Percentiles rank a stretch among this genome's conserved stretches.
phyloP scores from a whole-genome alignment of 2,329 filamentous ascomycete species.

The Laburnicola sp. region DNA sequence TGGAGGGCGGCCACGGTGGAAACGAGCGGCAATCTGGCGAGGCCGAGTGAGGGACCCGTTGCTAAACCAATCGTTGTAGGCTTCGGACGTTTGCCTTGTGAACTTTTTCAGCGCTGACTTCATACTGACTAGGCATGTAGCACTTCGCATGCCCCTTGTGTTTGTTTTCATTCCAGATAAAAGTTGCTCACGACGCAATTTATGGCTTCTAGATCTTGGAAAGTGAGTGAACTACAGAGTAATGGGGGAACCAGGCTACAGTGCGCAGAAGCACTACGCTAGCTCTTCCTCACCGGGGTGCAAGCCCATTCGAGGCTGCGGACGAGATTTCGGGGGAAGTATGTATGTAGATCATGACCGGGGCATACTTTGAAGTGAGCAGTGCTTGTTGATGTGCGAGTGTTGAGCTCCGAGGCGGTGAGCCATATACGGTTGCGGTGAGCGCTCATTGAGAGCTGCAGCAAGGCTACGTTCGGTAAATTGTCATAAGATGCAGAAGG shows the following conservation, averaged over 20 bases:
- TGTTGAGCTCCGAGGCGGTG: constrained; percentile 4
- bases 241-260: background rate
- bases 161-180: background rate
- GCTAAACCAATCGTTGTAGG: constrained; percentile 4
- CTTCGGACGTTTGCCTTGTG: constrained; percentile 9
- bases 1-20: background rate
- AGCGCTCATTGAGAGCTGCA: background rate
- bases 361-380: background rate
- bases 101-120: constrained; percentile 4
- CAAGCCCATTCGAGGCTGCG: background rate
- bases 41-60: constrained; percentile 1
- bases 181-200: background rate
- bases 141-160: background rate
- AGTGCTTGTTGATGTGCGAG: background rate
- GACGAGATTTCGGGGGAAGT: background rate
- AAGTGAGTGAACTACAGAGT: background rate
- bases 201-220: background rate
- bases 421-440: background rate
- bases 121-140: background rate
- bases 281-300: constrained; percentile 4
- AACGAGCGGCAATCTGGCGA: background rate
- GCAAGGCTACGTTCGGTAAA: background rate
- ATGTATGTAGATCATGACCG: background rate
- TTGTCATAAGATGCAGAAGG: background rate
- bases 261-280: background rate